Percentiles rank a stretch among this genome's conserved stretches.
Conservation (phyloP, 2,329 filamentous ascomycete species). For the Exserohilum turcica region DNA sequence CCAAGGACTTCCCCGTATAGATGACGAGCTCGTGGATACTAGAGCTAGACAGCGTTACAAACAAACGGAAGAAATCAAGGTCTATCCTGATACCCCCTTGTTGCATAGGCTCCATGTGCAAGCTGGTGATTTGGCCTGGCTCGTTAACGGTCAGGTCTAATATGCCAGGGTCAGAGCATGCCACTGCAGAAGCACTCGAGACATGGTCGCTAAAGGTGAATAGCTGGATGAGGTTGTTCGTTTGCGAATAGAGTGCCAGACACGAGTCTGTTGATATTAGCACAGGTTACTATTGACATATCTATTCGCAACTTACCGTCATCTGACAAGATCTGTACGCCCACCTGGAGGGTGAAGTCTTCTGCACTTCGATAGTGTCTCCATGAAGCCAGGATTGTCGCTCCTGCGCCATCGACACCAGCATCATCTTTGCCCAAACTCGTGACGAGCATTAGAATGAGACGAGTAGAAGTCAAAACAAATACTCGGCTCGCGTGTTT, state of each 20-base stretch:
- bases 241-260: slow-evolving; percentile 41
- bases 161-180: slow-evolving; percentile 33
- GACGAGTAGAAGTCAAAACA: slow-evolving; percentile 61
- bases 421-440: slow-evolving; percentile 32
- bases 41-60: slow-evolving; percentile 27
- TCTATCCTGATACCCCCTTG: slow-evolving; percentile 27
- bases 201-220: slow-evolving; percentile 32
- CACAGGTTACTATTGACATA: not conserved
- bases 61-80: slow-evolving; percentile 36
- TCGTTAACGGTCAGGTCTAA: slow-evolving; percentile 23
- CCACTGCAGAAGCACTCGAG: slow-evolving; percentile 13
- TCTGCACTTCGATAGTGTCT: slow-evolving; percentile 60
- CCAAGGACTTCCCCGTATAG: slow-evolving; percentile 7
- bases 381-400: slow-evolving; percentile 54
- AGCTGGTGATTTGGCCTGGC: slow-evolving; percentile 13
- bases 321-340: slow-evolving; percentile 31
- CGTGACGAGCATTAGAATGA: slow-evolving; percentile 58
- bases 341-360: slow-evolving; percentile 57
- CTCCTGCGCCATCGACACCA: slow-evolving; percentile 29
- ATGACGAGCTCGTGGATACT: slow-evolving; percentile 35
- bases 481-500: slow-evolving; percentile 58
- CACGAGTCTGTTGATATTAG: slow-evolving; percentile 32
- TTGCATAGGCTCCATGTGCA: slow-evolving; percentile 29
- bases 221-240: slow-evolving; percentile 38
- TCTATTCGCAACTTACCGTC: slow-evolving; percentile 32